Percentiles rank a stretch among this genome's conserved stretches.
Evolutionary conservation across 179 eudicot genomes (phyloP).

Genomic region (Silene coronaria): DNA sequence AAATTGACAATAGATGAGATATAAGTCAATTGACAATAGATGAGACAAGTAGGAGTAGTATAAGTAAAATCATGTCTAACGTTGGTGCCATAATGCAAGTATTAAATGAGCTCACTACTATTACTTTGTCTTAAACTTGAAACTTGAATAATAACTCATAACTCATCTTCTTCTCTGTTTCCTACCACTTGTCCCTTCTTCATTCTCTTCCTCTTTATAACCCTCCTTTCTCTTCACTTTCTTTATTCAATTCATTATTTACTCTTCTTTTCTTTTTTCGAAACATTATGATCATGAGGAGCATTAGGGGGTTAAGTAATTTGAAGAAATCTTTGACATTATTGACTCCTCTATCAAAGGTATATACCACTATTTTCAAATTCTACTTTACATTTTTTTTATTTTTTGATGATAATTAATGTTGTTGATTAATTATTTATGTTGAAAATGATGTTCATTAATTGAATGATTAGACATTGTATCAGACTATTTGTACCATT

Average conservation of each 20-base stretch:
- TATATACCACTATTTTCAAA: neutral
- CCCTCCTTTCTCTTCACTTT: neutral
- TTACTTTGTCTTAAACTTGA: neutral
- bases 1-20: no score
- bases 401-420: neutral
- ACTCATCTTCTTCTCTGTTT: neutral
- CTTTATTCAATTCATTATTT: neutral
- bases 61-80: neutral
- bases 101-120: slow-evolving; percentile 1
- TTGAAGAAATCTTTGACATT: slow-evolving; percentile 12
- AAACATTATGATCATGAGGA: slow-evolving; percentile 21
- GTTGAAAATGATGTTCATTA: neutral
- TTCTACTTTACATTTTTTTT: neutral
- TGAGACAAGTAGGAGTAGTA: neutral
- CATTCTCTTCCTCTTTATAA: neutral
- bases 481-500: neutral
- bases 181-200: slow-evolving; percentile 6
- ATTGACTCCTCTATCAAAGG: slow-evolving; percentile 18
- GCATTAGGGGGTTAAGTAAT: slow-evolving; percentile 8
- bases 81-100: slow-evolving; percentile 3
- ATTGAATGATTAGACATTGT: neutral
- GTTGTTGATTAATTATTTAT: neutral
- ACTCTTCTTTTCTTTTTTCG: neutral
- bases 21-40: neutral
- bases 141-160: neutral